These are phyloP conservation scores for Protea cynaroides DNA, from an alignment of 164 flowering plant species.

Conservation along the genomic window DNA sequence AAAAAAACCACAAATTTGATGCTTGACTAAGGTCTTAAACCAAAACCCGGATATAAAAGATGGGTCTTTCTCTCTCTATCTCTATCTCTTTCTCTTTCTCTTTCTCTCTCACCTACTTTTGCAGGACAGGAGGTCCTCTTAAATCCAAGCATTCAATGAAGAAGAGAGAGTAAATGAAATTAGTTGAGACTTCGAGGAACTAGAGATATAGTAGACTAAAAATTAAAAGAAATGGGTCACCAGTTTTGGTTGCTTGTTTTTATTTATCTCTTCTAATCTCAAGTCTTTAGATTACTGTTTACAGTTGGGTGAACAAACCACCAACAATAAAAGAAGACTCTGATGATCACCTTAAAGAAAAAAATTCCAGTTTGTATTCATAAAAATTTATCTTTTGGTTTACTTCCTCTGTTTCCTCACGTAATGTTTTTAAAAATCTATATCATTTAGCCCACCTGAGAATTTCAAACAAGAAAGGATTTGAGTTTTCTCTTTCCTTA, in stretches of 20 bases:
- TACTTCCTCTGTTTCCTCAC: too few species aligned
- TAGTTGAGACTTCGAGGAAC: constrained; percentile 13
- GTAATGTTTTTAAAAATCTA: too few species aligned
- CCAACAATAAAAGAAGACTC: background rate
- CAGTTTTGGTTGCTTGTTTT: too few species aligned
- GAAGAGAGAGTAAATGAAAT: constrained; percentile 21
- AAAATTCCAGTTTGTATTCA: too few species aligned
- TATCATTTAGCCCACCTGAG: too few species aligned
- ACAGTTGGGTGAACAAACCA: constrained; percentile 19
- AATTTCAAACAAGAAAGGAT: too few species aligned
- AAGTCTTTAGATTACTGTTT: background rate
- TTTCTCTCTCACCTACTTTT: constrained; percentile 26
- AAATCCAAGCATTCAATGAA: constrained; percentile 24
- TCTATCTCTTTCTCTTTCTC: background rate
- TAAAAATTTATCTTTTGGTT: too few species aligned
- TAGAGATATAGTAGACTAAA: background rate
- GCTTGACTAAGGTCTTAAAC: background rate
- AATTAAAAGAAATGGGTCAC: too few species aligned
- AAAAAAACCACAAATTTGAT: background rate
- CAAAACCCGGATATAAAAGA: background rate
- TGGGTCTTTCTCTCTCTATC: background rate
- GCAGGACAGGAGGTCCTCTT: constrained; percentile 21
- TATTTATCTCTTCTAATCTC: too few species aligned
- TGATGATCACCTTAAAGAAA: too few species aligned
- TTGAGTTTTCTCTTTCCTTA: too few species aligned